Evolutionary conservation across 1,139 yeast genomes (phyloP).

Genomic region (Nakaseomyces bracarensis): DNA sequence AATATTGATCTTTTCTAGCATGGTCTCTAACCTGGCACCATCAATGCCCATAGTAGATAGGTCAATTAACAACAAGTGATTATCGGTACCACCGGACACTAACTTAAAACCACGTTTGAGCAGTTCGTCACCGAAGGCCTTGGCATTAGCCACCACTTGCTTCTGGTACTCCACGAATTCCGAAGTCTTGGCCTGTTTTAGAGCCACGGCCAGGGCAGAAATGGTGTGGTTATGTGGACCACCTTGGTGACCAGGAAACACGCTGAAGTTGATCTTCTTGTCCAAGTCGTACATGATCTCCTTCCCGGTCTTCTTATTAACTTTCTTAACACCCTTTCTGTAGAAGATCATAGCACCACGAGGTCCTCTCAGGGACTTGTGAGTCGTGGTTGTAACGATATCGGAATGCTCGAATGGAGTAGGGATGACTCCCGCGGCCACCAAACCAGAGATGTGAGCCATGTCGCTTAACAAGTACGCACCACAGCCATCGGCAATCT

Average conservation of each 20-base stretch:
- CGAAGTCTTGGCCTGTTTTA: slow-evolving; percentile 80
- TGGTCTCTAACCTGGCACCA: slow-evolving; percentile 93
- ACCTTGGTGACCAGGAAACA: slow-evolving; percentile 98
- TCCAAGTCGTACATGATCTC: slow-evolving; percentile 82
- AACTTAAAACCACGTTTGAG: slow-evolving; percentile 60
- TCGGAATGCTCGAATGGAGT: slow-evolving; percentile 94
- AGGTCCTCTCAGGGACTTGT: slow-evolving; percentile 95
- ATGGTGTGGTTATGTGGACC: slow-evolving; percentile 98
- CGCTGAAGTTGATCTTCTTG: slow-evolving; percentile 85
- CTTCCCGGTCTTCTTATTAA: slow-evolving; percentile 69
- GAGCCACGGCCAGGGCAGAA: slow-evolving; percentile 89
- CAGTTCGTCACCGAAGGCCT: slow-evolving; percentile 65
- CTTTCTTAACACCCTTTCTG: slow-evolving; percentile 84
- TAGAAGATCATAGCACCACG: slow-evolving; percentile 98
- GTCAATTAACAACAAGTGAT: slow-evolving; percentile 82
- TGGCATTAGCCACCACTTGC: slow-evolving; percentile 74
- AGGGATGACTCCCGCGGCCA: slow-evolving; percentile 85
- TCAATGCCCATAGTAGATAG: slow-evolving; percentile 79
- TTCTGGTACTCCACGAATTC: slow-evolving; percentile 82
- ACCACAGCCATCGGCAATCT: slow-evolving; percentile 86
- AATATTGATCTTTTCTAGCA: slow-evolving; percentile 80
- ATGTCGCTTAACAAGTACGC: slow-evolving; percentile 88
- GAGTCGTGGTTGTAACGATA: slow-evolving; percentile 94
- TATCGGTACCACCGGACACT: slow-evolving; percentile 90
- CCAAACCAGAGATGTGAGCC: slow-evolving; percentile 95